These are phyloP conservation scores for Malus sieversii DNA, from an alignment of 306 rosid genomes.

Conservation along the genomic window DNA sequence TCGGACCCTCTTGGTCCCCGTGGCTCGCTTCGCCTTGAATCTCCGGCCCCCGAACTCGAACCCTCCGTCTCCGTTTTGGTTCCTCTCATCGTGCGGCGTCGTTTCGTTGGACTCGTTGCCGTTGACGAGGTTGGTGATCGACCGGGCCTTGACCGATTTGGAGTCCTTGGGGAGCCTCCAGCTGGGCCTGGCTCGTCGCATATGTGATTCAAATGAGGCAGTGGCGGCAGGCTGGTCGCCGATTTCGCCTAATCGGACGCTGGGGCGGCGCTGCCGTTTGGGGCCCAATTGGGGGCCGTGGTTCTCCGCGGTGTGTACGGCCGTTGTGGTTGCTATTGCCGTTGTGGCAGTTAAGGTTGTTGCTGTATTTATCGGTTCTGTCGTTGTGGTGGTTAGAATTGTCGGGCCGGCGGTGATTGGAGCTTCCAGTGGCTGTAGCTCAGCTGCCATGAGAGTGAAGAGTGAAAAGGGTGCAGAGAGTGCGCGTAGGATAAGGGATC, in stretches of 20 bases:
- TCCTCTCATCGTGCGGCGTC: slow-evolving; percentile 16
- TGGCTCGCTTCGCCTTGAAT: slow-evolving; percentile 42
- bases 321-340: slow-evolving; percentile 4
- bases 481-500: slow-evolving; percentile 30
- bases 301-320: slow-evolving; percentile 12
- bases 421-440: slow-evolving; percentile 35
- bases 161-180: slow-evolving; percentile 43
- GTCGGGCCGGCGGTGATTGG: slow-evolving; percentile 24
- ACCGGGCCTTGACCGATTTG: slow-evolving; percentile 42
- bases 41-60: slow-evolving; percentile 32
- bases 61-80: slow-evolving; percentile 18
- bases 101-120: slow-evolving; percentile 27
- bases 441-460: slow-evolving; percentile 43
- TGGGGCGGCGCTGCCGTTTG: slow-evolving; percentile 66
- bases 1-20: slow-evolving; percentile 44
- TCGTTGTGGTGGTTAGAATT: not conserved
- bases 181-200: slow-evolving; percentile 35
- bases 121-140: slow-evolving; percentile 37
- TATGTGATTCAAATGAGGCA: slow-evolving; percentile 29
- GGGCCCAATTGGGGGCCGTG: slow-evolving; percentile 26
- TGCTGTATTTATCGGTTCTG: not conserved
- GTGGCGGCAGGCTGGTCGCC: slow-evolving; percentile 48
- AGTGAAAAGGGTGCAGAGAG: slow-evolving; percentile 6
- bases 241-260: slow-evolving; percentile 72
- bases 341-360: not conserved